These are phyloP conservation scores for Dioscorea alata DNA, from an alignment of 106 monocot genomes.

Conservation along the genomic window DNA sequence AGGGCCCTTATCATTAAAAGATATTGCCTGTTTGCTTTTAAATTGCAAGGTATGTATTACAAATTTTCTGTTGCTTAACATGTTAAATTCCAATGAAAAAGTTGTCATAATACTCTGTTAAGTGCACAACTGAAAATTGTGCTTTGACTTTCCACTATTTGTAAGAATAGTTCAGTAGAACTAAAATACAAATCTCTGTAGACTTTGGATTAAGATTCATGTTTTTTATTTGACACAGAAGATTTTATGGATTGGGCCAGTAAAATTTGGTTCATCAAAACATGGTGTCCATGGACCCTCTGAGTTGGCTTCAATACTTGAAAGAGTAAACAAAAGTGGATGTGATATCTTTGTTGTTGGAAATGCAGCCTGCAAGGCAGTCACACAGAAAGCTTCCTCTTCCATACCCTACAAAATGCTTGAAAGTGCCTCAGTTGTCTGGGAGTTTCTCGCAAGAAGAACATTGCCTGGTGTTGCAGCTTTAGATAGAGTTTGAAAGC, in stretches of 20 bases:
- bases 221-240: constrained; percentile 41
- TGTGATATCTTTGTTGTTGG: constrained; percentile 68
- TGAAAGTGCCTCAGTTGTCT: constrained; percentile 63
- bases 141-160: too few relatives aligned
- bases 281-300: constrained; percentile 27
- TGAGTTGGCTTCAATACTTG: constrained; percentile 48
- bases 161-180: too few relatives aligned
- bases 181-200: too few relatives aligned
- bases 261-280: constrained; percentile 33
- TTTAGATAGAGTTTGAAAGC: constrained; percentile 74
- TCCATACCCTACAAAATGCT: constrained; percentile 31
- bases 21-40: constrained; percentile 46
- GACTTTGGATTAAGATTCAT: neutral
- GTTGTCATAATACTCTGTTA: too few relatives aligned
- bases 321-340: constrained; percentile 38
- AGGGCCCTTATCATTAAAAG: constrained; percentile 69
- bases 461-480: constrained; percentile 76
- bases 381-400: constrained; percentile 12
- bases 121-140: too few relatives aligned
- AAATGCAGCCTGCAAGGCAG: constrained; percentile 42
- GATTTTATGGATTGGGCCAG: constrained; percentile 73
- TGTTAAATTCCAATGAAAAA: too few relatives aligned
- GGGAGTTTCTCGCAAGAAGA: constrained; percentile 76
- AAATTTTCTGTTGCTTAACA: neutral
- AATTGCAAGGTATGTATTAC: constrained; percentile 55